Conservation (phyloP, 106 monocot species). For the Xerophyta viscosa region DNA sequence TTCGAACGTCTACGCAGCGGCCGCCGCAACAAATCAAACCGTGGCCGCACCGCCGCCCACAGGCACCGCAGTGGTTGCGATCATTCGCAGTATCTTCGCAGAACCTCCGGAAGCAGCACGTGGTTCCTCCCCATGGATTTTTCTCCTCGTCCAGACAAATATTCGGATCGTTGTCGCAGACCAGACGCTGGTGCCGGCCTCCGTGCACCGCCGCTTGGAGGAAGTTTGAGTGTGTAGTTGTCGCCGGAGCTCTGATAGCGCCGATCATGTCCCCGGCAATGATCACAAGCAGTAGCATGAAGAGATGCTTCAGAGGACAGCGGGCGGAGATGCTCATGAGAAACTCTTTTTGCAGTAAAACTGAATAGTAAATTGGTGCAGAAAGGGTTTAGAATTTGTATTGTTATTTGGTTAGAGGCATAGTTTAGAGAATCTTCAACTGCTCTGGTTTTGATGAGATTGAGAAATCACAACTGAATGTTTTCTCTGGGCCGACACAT, state of each 20-base stretch:
- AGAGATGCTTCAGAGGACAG: too few species aligned
- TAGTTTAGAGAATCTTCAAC: not conserved
- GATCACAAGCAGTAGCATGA: constrained; percentile 6
- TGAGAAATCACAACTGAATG: too few species aligned
- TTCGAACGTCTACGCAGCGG: constrained; percentile 8
- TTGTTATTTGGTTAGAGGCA: too few species aligned
- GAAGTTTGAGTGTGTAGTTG: constrained; percentile 14
- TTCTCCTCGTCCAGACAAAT: constrained; percentile 16
- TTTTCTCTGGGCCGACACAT: too few species aligned
- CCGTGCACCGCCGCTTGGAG: constrained; percentile 16
- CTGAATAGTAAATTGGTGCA: too few species aligned
- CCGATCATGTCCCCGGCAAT: not conserved
- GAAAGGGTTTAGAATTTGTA: too few species aligned
- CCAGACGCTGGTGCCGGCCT: not conserved
- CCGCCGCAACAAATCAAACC: constrained; percentile 21
- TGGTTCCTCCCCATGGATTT: constrained; percentile 26
- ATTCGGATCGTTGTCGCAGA: constrained; percentile 9
- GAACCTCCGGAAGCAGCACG: constrained; percentile 20
- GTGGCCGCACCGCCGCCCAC: constrained; percentile 14
- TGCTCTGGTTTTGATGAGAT: constrained; percentile 14
- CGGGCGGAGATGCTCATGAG: constrained; percentile 7
- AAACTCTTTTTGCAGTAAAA: too few species aligned
- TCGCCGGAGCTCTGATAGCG: not conserved
- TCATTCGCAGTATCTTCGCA: constrained; percentile 25
- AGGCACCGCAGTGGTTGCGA: constrained; percentile 14